Percentiles rank a stretch among this genome's conserved stretches.
These are phyloP conservation scores for Porogramme epimiltina DNA, from an alignment of 1,284 basidiomycete species.

Conservation along the genomic window DNA sequence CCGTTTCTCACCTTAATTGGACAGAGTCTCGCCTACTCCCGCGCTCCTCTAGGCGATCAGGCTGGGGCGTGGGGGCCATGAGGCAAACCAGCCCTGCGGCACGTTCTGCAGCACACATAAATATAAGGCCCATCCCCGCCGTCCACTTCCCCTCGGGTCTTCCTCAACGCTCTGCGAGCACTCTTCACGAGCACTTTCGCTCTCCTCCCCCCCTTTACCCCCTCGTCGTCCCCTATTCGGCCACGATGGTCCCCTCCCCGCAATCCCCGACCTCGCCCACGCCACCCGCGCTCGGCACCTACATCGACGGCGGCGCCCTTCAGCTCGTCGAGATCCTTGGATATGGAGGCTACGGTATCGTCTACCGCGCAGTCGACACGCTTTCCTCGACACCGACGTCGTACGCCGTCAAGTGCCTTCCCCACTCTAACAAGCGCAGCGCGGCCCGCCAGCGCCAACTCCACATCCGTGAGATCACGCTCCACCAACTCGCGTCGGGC, in stretches of 20 bases:
- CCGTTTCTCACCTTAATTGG: slow-evolving; percentile 19
- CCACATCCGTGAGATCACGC: slow-evolving; percentile 80
- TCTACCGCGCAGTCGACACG: slow-evolving; percentile 85
- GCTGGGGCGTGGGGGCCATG: slow-evolving; percentile 39
- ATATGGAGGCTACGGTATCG: slow-evolving; percentile 94
- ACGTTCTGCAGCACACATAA: slow-evolving; percentile 34
- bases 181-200: slow-evolving; percentile 21
- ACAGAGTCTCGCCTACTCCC: slow-evolving; percentile 16
- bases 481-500: slow-evolving; percentile 85
- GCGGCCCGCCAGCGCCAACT: slow-evolving; percentile 67
- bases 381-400: slow-evolving; percentile 53
- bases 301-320: slow-evolving; percentile 81
- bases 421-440: slow-evolving; percentile 57
- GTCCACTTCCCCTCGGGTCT: slow-evolving; percentile 24
- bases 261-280: slow-evolving; percentile 45
- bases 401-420: slow-evolving; percentile 92
- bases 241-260: slow-evolving; percentile 52
- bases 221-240: slow-evolving; percentile 39
- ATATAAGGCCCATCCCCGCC: slow-evolving; percentile 24
- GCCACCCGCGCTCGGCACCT: slow-evolving; percentile 72
- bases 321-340: slow-evolving; percentile 92
- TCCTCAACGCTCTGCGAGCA: slow-evolving; percentile 27
- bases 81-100: slow-evolving; percentile 34
- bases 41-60: slow-evolving; percentile 24
- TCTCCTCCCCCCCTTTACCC: slow-evolving; percentile 19